Evolutionary conservation across 345 rosid genomes (phyloP), one percentile per base, ranked within the genome.

Genomic region (Populus ilicifolia): DNA sequence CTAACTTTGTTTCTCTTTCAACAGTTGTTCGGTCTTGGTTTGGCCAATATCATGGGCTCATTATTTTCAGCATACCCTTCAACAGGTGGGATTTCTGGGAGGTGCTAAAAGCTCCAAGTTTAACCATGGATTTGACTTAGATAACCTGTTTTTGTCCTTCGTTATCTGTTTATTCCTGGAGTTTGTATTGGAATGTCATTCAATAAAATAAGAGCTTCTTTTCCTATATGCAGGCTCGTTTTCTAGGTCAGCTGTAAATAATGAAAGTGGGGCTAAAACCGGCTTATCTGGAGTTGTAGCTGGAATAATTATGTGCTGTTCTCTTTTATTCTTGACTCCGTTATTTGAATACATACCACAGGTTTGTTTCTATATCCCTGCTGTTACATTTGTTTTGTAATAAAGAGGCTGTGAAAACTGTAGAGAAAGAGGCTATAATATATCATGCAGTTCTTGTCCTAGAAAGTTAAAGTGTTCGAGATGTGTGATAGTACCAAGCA

Each of bases 11-110:
- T 65, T 66, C 46, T 56, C 16, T 63, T 75, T 72, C 43, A 71
- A 82, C 96, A 96, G 99, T 84, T 96, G 85, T 90, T 93, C 72
- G 99, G 99, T 84, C 98, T 96, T 81, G 98, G 99, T 82, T 89
- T 96, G 78, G 89, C 99, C 76, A 96, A 96, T 83, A 84, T 96
- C 71, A 78, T 87, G 70, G 99, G 99, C 69, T 92, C 98, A 36
- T 88, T 96, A 76, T 96, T 96, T 86, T 91, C 93, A 61, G 83
- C 93, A 73, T 96, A 93, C 80, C 98, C 99, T 70, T 69, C 99
- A 73, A 96, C 99, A 82, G 99, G 98, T 96, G 81, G 84, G 87
- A 72, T 67, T 80, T 69, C 63, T 70, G 67, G 63, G 82, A 77
- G 75, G 73, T 77, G 65, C 69, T 79, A 38, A 65, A 36, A 63